A percentile compares a stretch with the other conserved stretches of the same genome.
Evolutionary conservation across 768 basidiomycete species (phyloP).

Genomic region (Lentinula sp.): DNA sequence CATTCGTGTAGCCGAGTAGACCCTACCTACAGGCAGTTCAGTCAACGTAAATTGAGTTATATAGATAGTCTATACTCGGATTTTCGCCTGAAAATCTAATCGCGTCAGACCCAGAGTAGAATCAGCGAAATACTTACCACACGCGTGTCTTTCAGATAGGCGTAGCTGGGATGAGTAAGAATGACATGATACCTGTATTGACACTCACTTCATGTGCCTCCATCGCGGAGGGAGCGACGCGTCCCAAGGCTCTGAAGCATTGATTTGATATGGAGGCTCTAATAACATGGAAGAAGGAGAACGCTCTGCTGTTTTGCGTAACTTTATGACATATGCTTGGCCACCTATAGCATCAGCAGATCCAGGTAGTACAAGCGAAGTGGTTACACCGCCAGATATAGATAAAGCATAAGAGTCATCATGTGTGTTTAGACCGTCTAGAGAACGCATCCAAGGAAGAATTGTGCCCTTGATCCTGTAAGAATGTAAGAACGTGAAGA

Average conservation of each 20-base stretch:
- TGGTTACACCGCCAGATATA: slow-evolving; percentile 77
- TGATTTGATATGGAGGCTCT: slow-evolving; percentile 59
- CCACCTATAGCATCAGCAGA: slow-evolving; percentile 61
- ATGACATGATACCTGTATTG: neutral
- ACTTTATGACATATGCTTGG: slow-evolving; percentile 80
- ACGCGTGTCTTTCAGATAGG: slow-evolving; percentile 33
- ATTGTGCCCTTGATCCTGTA: slow-evolving; percentile 25
- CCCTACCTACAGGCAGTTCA: slow-evolving; percentile 18
- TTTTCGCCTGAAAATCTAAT: slow-evolving; percentile 37
- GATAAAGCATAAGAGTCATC: slow-evolving; percentile 62
- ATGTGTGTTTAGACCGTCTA: slow-evolving; percentile 75
- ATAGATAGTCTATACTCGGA: slow-evolving; percentile 33
- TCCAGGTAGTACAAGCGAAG: slow-evolving; percentile 68
- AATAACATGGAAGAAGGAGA: slow-evolving; percentile 71
- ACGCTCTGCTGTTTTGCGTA: slow-evolving; percentile 65
- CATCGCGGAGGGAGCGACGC: slow-evolving; percentile 39
- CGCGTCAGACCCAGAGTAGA: neutral
- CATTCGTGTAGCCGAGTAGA: slow-evolving; percentile 53
- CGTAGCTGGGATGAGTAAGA: neutral
- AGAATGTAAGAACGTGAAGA: neutral
- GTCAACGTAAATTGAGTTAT: slow-evolving; percentile 6
- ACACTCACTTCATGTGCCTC: slow-evolving; percentile 68
- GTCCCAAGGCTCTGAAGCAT: slow-evolving; percentile 26
- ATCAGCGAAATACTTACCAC: slow-evolving; percentile 25
- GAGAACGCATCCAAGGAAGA: slow-evolving; percentile 55